Base-by-base conservation (phyloP, 768 basidiomycete genomes). In the Amanita pseudoporphyria region DNA sequence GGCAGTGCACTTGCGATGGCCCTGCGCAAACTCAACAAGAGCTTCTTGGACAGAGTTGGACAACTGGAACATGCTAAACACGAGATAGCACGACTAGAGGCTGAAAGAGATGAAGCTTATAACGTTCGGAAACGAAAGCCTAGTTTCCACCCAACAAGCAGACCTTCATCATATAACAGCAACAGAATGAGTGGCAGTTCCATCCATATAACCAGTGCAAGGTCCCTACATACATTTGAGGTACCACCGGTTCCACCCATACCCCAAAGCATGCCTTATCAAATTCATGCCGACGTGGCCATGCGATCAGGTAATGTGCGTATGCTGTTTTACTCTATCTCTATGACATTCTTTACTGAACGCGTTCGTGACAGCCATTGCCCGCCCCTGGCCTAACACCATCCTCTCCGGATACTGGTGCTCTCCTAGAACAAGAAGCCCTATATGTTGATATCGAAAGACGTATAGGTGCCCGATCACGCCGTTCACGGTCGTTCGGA, bases 1-100 rank as follows among this genome's bases (percentile, higher is more conserved):
- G 70, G 75, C 12, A 88, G 87, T 57, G 87, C 89, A 14, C 70
- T 92, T 6, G 78, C 85, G 21, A 79, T 92, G 79, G 88, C 84
- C 1, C 67, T 91, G 51, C 72, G 85, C 53, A 91, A 92, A 67
- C 71, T 92, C 37, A 87, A 91, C 58, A 64, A 71, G 19, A 77
- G 82, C 57, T 83, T 87, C 60, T 57, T 86, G 45, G 79, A 78
- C 58, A 78, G 85, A 54, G 65, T 77, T 24, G 63, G 71, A 1
- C 82, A 87, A 54, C 73, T 72, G n/a, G 72, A 82, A 54, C 66
- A 60, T 14, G 62, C 87, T 3, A 71, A 69, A 35, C 64, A 69
- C n/a, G 73, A 77, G 45, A 59, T 87, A 1, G 68, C 69, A 21
- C 53, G 64, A 3, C 64, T 90, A 32, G 76, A 81, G 58, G 76